Percentiles rank a stretch among this genome's conserved stretches.
Conservation (phyloP, 306 rosid species). For the Cucurbita pepo region DNA sequence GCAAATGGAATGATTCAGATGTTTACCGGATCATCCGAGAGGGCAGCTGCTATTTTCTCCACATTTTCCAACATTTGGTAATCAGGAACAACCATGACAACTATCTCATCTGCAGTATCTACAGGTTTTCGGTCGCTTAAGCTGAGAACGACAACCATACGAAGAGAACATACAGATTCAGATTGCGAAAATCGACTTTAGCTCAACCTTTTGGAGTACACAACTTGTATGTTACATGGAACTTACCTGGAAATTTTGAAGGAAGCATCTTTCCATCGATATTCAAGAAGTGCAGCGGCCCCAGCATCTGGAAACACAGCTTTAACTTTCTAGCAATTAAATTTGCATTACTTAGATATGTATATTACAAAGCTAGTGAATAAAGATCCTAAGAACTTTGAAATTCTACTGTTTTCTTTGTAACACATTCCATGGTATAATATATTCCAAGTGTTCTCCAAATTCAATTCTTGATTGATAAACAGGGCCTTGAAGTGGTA, state of each 20-base stretch:
- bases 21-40: slow-evolving; percentile 69
- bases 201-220: background rate
- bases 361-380: background rate
- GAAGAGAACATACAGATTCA: background rate
- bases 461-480: background rate
- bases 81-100: slow-evolving; percentile 93
- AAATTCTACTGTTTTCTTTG: background rate
- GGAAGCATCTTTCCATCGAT: slow-evolving; percentile 63
- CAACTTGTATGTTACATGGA: background rate
- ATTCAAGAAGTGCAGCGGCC: slow-evolving; percentile 85
- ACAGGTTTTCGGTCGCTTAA: slow-evolving; percentile 85
- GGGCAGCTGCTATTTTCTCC: slow-evolving; percentile 65
- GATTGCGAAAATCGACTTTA: background rate
- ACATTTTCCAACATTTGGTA: slow-evolving; percentile 89
- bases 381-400: background rate
- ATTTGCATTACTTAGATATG: slow-evolving; percentile 3
- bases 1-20: slow-evolving; percentile 6
- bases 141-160: slow-evolving; percentile 27
- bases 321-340: slow-evolving; percentile 60
- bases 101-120: slow-evolving; percentile 67
- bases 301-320: slow-evolving; percentile 97
- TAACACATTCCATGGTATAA: background rate
- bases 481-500: background rate
- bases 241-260: slow-evolving; percentile 78
- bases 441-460: background rate